Percentiles rank a stretch among this genome's conserved stretches.
Conservation (phyloP, 2,329 filamentous ascomycete species). For the Aspergillus brunneoviolaceus region DNA sequence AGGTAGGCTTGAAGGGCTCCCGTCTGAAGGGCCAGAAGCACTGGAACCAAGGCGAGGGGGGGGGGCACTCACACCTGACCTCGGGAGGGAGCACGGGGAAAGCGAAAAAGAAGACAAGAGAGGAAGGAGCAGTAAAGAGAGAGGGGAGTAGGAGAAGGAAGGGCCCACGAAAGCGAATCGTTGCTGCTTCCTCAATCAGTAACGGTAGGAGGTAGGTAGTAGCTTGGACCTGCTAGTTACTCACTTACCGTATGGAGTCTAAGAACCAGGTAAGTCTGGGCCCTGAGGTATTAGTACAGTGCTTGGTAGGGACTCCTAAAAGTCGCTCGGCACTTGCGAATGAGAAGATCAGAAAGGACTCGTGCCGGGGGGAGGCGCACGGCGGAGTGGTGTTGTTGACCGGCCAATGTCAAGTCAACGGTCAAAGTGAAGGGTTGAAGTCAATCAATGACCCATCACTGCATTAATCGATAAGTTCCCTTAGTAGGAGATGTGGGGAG, state of each 20-base stretch:
- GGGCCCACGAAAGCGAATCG: background rate
- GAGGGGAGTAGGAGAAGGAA: no score
- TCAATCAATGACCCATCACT: background rate
- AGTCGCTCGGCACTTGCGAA: constrained; percentile 1
- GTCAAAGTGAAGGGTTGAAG: constrained; percentile 5
- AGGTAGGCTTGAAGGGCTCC: background rate
- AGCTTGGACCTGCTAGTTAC: background rate
- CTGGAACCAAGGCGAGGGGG: background rate
- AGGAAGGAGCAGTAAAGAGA: background rate
- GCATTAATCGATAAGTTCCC: background rate
- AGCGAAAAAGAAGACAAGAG: constrained; percentile 1
- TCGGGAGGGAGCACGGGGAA: constrained; percentile 2
- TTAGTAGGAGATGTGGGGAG: constrained; percentile 17
- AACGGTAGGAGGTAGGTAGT: background rate
- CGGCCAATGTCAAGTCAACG: constrained; percentile 1
- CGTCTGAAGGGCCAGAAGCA: background rate
- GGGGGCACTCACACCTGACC: background rate
- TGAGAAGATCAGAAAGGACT: constrained; percentile 1
- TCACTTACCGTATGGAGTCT: background rate
- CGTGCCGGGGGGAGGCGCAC: background rate
- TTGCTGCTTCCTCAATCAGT: background rate
- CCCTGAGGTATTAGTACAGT: background rate
- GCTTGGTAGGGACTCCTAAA: background rate
- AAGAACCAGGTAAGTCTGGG: background rate
- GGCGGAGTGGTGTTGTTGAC: no score